A percentile compares a stretch with the other conserved stretches of the same genome.
These are phyloP conservation scores for Penicillium sp. DNA, from an alignment of 2,329 filamentous ascomycete genomes.

Conservation along the genomic window DNA sequence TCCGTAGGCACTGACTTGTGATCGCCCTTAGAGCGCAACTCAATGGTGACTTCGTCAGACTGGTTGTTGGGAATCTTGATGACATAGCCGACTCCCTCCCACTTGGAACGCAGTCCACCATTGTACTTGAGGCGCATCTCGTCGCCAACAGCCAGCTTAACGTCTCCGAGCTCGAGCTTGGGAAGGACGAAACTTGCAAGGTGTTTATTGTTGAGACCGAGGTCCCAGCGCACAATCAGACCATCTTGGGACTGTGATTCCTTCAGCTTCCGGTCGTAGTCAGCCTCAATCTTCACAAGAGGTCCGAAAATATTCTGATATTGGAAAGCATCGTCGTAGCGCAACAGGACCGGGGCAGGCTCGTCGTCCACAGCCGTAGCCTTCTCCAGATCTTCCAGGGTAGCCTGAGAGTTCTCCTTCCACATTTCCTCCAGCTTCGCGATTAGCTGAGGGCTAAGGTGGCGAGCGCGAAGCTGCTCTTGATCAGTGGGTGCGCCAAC, in stretches of 20 bases:
- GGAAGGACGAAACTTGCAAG: constrained; percentile 91
- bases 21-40: constrained; percentile 88
- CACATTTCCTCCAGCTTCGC: constrained; percentile 96
- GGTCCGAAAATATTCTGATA: constrained; percentile 99
- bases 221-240: constrained; percentile 90
- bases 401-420: constrained; percentile 90
- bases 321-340: constrained; percentile 95
- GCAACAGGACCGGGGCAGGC: constrained; percentile 82
- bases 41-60: constrained; percentile 93
- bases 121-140: constrained; percentile 98
- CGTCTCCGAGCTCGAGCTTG: constrained; percentile 94
- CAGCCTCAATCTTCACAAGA: constrained; percentile 96
- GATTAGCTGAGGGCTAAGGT: constrained; percentile 89
- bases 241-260: constrained; percentile 96
- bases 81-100: constrained; percentile 98
- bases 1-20: constrained; percentile 95
- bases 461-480: constrained; percentile 90
- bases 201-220: constrained; percentile 95
- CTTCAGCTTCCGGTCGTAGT: constrained; percentile 98
- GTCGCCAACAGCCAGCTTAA: constrained; percentile 95
- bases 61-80: constrained; percentile 99
- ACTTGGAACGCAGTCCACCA: constrained; percentile 82
- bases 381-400: constrained; percentile 86
- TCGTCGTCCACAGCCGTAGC: constrained; percentile 90
- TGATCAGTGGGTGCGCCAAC: constrained; percentile 84